phyloP scores from a whole-genome alignment of 208 protist species.

The Leishmania aethiopica region DNA sequence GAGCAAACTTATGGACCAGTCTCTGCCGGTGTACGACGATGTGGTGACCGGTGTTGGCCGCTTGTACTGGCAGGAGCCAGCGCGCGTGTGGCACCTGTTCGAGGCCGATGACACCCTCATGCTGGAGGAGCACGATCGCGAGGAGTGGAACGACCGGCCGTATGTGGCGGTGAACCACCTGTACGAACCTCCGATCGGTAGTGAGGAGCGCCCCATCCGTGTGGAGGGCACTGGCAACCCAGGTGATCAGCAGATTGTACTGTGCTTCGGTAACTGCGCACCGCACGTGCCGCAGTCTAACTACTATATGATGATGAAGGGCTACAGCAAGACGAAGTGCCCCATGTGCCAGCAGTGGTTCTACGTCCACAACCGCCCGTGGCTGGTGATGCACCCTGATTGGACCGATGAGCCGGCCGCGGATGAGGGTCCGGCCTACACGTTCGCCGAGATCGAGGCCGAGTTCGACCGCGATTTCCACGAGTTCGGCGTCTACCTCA shows the following conservation, averaged over 20 bases:
- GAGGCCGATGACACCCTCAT: slow-evolving; percentile 90
- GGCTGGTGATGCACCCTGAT: slow-evolving; percentile 91
- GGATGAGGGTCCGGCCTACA: slow-evolving; percentile 89
- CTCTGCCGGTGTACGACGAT: slow-evolving; percentile 87
- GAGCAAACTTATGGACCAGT: slow-evolving; percentile 91
- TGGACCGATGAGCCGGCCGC: slow-evolving; percentile 91
- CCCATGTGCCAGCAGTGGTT: slow-evolving; percentile 92
- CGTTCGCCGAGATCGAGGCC: slow-evolving; percentile 89
- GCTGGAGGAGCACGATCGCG: slow-evolving; percentile 91
- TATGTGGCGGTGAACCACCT: slow-evolving; percentile 91
- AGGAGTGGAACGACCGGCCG: slow-evolving; percentile 91
- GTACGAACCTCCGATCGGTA: slow-evolving; percentile 89
- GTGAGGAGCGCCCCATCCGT: slow-evolving; percentile 87
- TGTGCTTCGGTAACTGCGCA: slow-evolving; percentile 91
- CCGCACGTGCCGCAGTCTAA: slow-evolving; percentile 89
- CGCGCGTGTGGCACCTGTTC: slow-evolving; percentile 85
- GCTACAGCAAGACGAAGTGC: slow-evolving; percentile 90
- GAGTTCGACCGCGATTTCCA: slow-evolving; percentile 93
- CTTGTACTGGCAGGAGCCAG: slow-evolving; percentile 90
- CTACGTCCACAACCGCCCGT: slow-evolving; percentile 90
- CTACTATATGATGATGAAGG: slow-evolving; percentile 94
- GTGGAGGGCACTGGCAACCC: slow-evolving; percentile 84
- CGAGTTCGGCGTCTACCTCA: slow-evolving; percentile 90
- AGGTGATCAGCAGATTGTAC: slow-evolving; percentile 83
- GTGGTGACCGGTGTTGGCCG: slow-evolving; percentile 78